These are phyloP conservation scores for Paratinospora sagittata DNA, from an alignment of 164 flowering plant genomes.

Conservation along the genomic window DNA sequence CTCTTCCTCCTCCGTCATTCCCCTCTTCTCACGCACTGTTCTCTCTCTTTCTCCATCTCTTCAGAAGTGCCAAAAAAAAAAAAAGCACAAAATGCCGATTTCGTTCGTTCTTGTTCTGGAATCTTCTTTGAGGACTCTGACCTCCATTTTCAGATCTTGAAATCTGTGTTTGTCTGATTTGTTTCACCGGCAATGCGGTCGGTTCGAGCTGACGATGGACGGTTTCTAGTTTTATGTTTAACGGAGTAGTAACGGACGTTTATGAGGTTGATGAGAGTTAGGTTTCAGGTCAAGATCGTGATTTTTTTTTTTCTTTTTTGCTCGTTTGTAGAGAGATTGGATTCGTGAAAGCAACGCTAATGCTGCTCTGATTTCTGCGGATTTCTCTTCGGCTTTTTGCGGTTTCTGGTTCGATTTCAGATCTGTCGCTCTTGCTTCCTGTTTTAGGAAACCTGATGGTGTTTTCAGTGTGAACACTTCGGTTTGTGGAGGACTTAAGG, in stretches of 20 bases:
- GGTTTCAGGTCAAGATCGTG: background rate
- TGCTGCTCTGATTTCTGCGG: slow-evolving; percentile 5
- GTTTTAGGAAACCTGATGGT: slow-evolving; percentile 4
- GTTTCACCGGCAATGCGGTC: slow-evolving; percentile 1
- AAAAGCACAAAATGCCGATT: background rate
- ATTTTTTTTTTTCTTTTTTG: background rate
- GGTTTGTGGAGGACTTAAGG: slow-evolving; percentile 1
- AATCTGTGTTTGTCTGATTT: background rate
- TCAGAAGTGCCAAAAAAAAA: too few relatives aligned
- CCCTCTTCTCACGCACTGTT: slow-evolving; percentile 14
- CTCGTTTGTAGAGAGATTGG: slow-evolving; percentile 2
- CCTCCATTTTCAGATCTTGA: background rate
- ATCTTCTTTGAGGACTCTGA: background rate
- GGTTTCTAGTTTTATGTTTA: background rate
- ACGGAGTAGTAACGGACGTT: background rate
- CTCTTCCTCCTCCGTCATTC: slow-evolving; percentile 9
- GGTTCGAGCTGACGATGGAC: background rate
- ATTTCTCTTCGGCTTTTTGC: background rate
- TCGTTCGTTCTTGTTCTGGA: background rate
- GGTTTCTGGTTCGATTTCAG: slow-evolving; percentile 26
- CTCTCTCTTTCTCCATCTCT: too few relatives aligned
- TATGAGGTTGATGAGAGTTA: background rate
- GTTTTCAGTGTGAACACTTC: background rate
- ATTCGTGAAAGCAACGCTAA: slow-evolving; percentile 4
- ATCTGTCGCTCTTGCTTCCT: slow-evolving; percentile 17